Percentiles rank a stretch among this genome's conserved stretches.
Conservation (phyloP, 306 rosid species). For the Dicorynia guianensis region DNA sequence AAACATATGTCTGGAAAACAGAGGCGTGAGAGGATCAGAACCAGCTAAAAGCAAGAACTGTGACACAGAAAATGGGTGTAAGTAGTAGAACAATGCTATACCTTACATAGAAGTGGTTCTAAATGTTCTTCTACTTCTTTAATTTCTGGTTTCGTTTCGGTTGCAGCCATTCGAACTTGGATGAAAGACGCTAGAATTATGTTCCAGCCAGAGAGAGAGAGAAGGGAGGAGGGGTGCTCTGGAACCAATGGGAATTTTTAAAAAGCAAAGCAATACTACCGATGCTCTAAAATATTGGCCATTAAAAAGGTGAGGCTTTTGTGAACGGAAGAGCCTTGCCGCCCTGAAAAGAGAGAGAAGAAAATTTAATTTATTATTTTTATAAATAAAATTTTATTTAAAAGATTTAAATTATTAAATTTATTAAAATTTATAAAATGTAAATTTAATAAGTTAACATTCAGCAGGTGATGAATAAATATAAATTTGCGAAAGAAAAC, state of each 20-base stretch:
- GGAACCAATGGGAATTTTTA: conserved; percentile 15
- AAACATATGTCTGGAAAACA: conserved; percentile 57
- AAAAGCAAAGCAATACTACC: background rate
- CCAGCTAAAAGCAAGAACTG: conserved; percentile 10
- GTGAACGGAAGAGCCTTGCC: background rate
- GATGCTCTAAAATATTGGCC: background rate
- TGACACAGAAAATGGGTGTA: background rate
- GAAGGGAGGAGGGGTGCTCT: conserved; percentile 6
- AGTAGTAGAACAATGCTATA: conserved; percentile 35
- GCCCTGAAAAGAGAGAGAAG: background rate
- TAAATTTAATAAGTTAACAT: no score
- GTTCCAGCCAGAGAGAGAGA: conserved; percentile 31
- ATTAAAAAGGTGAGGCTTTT: background rate
- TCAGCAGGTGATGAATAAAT: no score
- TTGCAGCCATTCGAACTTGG: conserved; percentile 62
- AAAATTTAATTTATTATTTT: no score
- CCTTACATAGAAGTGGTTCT: conserved; percentile 65
- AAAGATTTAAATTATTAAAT: no score
- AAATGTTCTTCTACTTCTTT: conserved; percentile 49
- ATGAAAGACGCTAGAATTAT: conserved; percentile 26
- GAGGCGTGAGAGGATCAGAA: conserved; percentile 26
- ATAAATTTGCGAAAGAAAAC: no score
- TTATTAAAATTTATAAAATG: no score
- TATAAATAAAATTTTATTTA: no score
- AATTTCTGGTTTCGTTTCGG: conserved; percentile 50